Base-by-base conservation (phyloP, 768 basidiomycete species). In the Roridomyces roridus region DNA sequence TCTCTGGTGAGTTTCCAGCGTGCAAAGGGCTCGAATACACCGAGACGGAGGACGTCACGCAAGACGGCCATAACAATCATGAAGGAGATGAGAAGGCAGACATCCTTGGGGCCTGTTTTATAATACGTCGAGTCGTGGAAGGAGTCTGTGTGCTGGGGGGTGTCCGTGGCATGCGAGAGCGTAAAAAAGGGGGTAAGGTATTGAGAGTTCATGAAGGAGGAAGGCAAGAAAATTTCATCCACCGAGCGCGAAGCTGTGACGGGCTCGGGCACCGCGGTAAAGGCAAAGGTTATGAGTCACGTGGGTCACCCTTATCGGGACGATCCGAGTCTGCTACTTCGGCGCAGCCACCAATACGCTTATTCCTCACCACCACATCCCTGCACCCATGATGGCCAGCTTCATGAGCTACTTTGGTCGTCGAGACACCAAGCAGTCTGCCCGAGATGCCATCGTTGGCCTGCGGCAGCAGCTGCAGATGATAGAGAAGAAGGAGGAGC, bases 401-500 rank as follows among this genome's bases (percentile, higher is more conserved):
- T 77, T 91, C 52, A 92, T 97, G 88, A 89, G 87, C 71, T 96
- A 91, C 79, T 94, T 99, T 72, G 89, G 89, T 46, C 83, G 87
- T 62, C 85, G 86, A 65, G 91, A 96, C 69, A 82, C 92, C 21
- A 92, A 91, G 74, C 86, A 90, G 74, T 79, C 88, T 24, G 89
- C 96, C 41, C 84, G 94, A 61, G 93, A 97, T 70, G 93, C 97
- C 44, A 99, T 99, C 72, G 91, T 98, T 57, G 83, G 83, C 41
- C 80, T 99, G 65, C 86, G 96, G 68, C 90, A 96, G 76, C 95
- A 98, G 72, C 83, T 98, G 60, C 86, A 93, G 75, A 91, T 96
- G 88, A 87, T 98, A 65, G 95, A 98, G 85, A 99, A 98, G 93
- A 98, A 96, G 81, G 97, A 98, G 79, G 96, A 98, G 72, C 82